A percentile compares a stretch with the other conserved stretches of the same genome.
These are phyloP conservation scores for Chlamydomonas schloesseri DNA, from an alignment of 139 green algal species.

Conservation along the genomic window DNA sequence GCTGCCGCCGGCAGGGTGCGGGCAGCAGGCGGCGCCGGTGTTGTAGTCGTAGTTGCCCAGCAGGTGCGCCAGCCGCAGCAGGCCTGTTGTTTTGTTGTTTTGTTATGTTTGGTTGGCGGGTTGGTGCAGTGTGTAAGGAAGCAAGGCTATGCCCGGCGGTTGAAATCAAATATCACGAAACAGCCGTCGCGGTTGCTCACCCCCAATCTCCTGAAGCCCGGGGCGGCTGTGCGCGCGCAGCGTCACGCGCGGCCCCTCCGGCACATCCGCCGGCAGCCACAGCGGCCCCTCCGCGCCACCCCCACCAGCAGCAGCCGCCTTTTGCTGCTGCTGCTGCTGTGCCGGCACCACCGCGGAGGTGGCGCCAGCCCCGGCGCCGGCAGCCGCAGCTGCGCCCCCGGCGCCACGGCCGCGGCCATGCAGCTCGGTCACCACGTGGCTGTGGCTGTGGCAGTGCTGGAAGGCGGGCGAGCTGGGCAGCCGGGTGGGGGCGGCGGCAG, in stretches of 20 bases:
- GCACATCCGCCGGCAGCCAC: constrained; percentile 3
- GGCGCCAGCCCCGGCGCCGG: background rate
- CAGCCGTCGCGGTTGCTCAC: background rate
- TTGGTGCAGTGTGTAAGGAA: too few relatives aligned
- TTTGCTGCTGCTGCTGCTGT: constrained; percentile 1
- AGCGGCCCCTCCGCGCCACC: constrained; percentile 8
- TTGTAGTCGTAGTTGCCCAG: constrained; percentile 40
- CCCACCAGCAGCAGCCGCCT: background rate
- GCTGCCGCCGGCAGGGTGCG: too few relatives aligned
- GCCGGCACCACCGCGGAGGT: constrained; percentile 7
- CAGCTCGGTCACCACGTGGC: constrained; percentile 19
- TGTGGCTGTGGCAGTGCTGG: constrained; percentile 41
- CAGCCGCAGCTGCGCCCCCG: background rate
- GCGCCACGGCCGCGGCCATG: background rate
- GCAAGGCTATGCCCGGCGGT: too few relatives aligned
- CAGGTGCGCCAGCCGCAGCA: constrained; percentile 53
- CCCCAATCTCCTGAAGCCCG: constrained; percentile 24
- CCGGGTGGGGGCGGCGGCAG: background rate
- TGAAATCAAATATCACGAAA: too few relatives aligned
- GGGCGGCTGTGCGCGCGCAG: constrained; percentile 15
- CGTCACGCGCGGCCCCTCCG: constrained; percentile 18
- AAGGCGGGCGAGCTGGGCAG: constrained; percentile 34
- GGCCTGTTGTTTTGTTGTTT: too few relatives aligned
- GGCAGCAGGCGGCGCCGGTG: background rate
- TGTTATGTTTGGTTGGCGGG: too few relatives aligned